phyloP scores from a whole-genome alignment of 108 stramenopile species.

The Pelagomonas calceolata region DNA sequence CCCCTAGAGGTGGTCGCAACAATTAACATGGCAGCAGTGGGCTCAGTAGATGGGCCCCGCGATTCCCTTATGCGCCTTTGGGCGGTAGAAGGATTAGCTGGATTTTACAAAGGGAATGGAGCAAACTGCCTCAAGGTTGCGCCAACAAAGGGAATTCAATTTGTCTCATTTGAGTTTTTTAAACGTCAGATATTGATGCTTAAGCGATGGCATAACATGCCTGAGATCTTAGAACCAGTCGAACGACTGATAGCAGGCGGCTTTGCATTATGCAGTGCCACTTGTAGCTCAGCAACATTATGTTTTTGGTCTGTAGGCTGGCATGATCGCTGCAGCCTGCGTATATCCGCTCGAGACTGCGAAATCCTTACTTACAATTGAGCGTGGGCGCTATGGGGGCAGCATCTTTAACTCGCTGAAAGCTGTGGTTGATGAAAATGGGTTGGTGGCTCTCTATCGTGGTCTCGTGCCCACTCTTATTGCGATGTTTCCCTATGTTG shows the following conservation, averaged over 20 bases:
- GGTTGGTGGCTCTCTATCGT: constrained; percentile 26
- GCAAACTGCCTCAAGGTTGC: constrained; percentile 45
- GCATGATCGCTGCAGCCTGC: constrained; percentile 36
- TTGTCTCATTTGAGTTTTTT: constrained; percentile 33
- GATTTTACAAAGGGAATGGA: constrained; percentile 41
- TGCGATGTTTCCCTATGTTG: constrained; percentile 42
- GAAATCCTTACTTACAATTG: constrained; percentile 38
- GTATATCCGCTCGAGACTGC: constrained; percentile 40
- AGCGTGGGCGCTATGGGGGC: constrained; percentile 20
- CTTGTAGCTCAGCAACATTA: too few relatives aligned
- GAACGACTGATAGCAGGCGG: neutral
- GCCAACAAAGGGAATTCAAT: constrained; percentile 32
- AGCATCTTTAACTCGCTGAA: constrained; percentile 23
- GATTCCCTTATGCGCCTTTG: constrained; percentile 24
- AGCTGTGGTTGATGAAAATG: constrained; percentile 13
- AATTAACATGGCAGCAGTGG: neutral
- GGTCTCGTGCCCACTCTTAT: constrained; percentile 36
- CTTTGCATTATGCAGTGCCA: neutral
- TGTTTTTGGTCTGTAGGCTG: constrained; percentile 2
- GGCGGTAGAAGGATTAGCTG: constrained; percentile 29
- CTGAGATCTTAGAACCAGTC: neutral
- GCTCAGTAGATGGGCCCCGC: neutral
- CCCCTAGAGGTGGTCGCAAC: neutral
- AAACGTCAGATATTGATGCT: constrained; percentile 17
- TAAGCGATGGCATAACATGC: neutral